These are phyloP conservation scores for Paulownia fortunei DNA, from an alignment of 257 asterid species.

Conservation along the genomic window DNA sequence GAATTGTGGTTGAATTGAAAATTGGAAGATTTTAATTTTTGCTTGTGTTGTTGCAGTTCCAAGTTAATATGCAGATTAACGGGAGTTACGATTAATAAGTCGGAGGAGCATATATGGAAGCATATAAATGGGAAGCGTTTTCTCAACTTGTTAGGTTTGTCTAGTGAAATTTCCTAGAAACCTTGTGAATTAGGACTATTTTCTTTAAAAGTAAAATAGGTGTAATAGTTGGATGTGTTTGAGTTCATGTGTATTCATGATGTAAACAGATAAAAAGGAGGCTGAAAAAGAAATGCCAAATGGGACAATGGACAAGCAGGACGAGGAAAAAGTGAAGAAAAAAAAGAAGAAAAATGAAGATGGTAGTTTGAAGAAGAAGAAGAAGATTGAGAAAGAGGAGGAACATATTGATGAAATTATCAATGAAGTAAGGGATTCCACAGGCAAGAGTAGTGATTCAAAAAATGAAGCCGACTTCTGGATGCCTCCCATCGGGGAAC, in stretches of 20 bases:
- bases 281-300: constrained; percentile 46
- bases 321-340: constrained; percentile 42
- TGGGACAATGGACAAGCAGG: constrained; percentile 39
- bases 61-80: constrained; percentile 84
- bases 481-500: constrained; percentile 90
- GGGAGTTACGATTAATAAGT: constrained; percentile 71
- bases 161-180: neutral
- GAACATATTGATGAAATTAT: constrained; percentile 48
- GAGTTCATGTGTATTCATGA: constrained; percentile 22
- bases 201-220: neutral
- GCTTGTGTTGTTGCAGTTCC: constrained; percentile 52
- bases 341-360: constrained; percentile 47
- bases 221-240: constrained; percentile 5
- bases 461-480: constrained; percentile 76
- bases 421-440: constrained; percentile 58
- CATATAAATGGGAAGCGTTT: constrained; percentile 92
- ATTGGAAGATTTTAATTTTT: neutral
- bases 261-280: constrained; percentile 73
- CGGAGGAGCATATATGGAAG: constrained; percentile 99
- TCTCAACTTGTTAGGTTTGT: constrained; percentile 87
- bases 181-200: neutral
- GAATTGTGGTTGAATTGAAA: neutral
- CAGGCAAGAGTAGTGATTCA: constrained; percentile 50
- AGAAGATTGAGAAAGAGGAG: constrained; percentile 40
- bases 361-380: constrained; percentile 44